Percentiles rank a stretch among this genome's conserved stretches.
Evolutionary conservation across 2,329 filamentous ascomycete species (phyloP).

Genomic region (Fusarium sambucinum): DNA sequence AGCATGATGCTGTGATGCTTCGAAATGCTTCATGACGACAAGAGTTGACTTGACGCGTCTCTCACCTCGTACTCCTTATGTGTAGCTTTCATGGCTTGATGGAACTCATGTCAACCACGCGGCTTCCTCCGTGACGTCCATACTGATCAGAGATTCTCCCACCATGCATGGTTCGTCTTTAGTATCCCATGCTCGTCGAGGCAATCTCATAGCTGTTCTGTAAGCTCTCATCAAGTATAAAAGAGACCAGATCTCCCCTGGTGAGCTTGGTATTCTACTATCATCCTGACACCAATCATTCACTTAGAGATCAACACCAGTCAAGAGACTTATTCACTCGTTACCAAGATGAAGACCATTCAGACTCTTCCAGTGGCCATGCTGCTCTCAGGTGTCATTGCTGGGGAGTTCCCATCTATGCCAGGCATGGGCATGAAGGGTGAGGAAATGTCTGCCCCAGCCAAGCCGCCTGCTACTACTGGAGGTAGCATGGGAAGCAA

Average conservation of each 20-base stretch:
- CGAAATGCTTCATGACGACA: not conserved
- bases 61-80: not conserved
- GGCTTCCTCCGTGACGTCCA: conserved; percentile 2
- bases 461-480: conserved; percentile 51
- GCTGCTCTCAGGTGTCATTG: conserved; percentile 16
- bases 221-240: not conserved
- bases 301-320: not conserved
- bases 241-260: not conserved
- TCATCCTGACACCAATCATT: not conserved
- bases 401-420: conserved; percentile 5
- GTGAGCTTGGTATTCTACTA: not conserved
- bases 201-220: not conserved
- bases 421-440: not conserved
- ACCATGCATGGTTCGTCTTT: not conserved
- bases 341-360: conserved; percentile 17
- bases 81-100: not conserved
- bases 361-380: conserved; percentile 9
- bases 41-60: not conserved
- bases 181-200: not conserved
- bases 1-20: not conserved
- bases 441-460: conserved; percentile 14
- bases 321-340: not conserved
- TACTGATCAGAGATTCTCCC: not conserved
- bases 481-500: conserved; percentile 31
- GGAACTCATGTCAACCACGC: not conserved